phyloP scores from a whole-genome alignment of 768 basidiomycete species.

The Lyophyllum decastes region DNA sequence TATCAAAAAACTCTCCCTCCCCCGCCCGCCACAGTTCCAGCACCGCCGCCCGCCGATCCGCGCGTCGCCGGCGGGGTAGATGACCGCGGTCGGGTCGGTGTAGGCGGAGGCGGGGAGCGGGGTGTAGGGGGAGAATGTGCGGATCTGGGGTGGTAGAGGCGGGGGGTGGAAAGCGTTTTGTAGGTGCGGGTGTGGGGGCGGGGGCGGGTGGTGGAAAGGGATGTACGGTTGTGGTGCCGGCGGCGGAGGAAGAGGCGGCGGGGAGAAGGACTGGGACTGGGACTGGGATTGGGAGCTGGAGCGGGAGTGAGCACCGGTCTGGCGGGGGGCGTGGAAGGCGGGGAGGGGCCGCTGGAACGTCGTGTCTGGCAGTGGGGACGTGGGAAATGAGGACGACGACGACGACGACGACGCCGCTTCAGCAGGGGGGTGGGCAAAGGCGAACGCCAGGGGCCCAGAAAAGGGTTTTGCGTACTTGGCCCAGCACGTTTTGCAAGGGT shows the following conservation, averaged over 20 bases:
- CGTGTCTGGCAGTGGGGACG: conserved; percentile 6
- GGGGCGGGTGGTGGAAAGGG: neutral
- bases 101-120: conserved; percentile 20
- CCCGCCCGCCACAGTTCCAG: conserved; percentile 65
- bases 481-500: conserved; percentile 80
- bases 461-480: conserved; percentile 63
- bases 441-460: conserved; percentile 58
- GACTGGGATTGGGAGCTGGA: neutral
- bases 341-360: conserved; percentile 43
- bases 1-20: conserved; percentile 55
- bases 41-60: conserved; percentile 69
- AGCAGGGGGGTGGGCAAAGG: conserved; percentile 27
- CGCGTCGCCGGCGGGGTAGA: conserved; percentile 66
- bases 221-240: neutral
- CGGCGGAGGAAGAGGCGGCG: conserved; percentile 3
- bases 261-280: neutral
- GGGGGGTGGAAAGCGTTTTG: too few species aligned
- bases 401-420: too few species aligned
- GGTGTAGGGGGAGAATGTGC: neutral
- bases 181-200: too few species aligned
- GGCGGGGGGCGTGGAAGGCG: conserved; percentile 20
- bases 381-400: neutral
- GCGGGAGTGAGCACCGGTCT: neutral
- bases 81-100: conserved; percentile 38
- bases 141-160: neutral